Conservation (phyloP, 179 eudicot genomes). For the Gypsophila paniculata region DNA sequence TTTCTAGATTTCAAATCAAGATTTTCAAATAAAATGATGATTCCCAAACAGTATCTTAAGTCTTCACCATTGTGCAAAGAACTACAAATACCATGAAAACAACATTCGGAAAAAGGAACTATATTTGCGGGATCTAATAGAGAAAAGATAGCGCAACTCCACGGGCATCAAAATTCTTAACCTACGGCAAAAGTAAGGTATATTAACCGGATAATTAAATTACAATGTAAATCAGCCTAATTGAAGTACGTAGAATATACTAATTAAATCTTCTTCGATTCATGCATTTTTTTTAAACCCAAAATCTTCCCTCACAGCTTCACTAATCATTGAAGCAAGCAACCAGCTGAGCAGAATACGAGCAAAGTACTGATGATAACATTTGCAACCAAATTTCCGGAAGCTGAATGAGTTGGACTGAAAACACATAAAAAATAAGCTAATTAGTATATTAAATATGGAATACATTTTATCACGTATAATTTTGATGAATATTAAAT, state of each 20-base stretch:
- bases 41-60: no score
- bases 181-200: conserved; percentile 12
- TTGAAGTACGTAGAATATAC: conserved; percentile 4
- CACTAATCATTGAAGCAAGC: conserved; percentile 2
- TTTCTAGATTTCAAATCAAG: no score
- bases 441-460: background rate
- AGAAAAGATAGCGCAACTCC: no score
- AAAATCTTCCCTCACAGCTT: conserved; percentile 11
- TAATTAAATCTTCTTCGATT: background rate
- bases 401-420: conserved; percentile 1
- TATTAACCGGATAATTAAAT: background rate
- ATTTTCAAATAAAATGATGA: no score
- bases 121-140: no score
- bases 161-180: background rate
- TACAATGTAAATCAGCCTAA: background rate
- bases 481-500: background rate
- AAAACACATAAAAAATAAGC: background rate
- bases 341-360: background rate
- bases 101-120: no score
- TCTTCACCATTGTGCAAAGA: no score
- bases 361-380: background rate
- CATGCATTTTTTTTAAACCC: background rate
- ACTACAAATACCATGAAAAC: no score
- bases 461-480: no score
- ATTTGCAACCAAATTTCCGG: background rate